These are phyloP conservation scores for Rhododendron ferrugineum DNA, from an alignment of 148 eudicot genomes.

Conservation along the genomic window DNA sequence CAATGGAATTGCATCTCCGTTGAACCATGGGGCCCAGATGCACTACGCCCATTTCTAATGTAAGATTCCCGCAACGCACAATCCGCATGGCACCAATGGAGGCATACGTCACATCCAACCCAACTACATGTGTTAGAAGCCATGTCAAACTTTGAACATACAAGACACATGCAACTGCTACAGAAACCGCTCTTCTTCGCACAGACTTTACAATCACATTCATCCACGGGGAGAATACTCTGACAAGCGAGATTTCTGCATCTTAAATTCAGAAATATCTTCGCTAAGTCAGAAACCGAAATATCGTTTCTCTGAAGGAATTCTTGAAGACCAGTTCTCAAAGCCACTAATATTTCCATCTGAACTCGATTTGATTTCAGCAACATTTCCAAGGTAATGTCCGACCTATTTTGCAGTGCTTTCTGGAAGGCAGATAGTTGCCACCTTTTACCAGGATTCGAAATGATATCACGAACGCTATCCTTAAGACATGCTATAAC, in stretches of 20 bases:
- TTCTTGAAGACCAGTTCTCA: constrained; percentile 64
- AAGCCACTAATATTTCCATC: constrained; percentile 64
- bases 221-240: constrained; percentile 81
- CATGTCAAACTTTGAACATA: constrained; percentile 88
- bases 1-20: constrained; percentile 94
- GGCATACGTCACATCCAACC: constrained; percentile 97
- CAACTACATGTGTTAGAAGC: constrained; percentile 97
- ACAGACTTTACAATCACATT: constrained; percentile 91
- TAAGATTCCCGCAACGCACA: constrained; percentile 70
- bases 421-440: constrained; percentile 61
- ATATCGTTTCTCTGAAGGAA: constrained; percentile 45
- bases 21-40: constrained; percentile 40
- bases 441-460: constrained; percentile 47
- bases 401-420: constrained; percentile 59
- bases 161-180: constrained; percentile 90
- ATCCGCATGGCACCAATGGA: constrained; percentile 98
- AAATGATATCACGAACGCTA: constrained; percentile 46
- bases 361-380: constrained; percentile 61
- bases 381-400: constrained; percentile 61
- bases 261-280: constrained; percentile 68
- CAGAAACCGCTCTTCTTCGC: constrained; percentile 69
- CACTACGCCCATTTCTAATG: constrained; percentile 80
- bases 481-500: constrained; percentile 51
- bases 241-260: constrained; percentile 76
- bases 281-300: constrained; percentile 62